phyloP scores from a whole-genome alignment of 176 grass and related monocot genomes.

The Calamus simplicifolius region DNA sequence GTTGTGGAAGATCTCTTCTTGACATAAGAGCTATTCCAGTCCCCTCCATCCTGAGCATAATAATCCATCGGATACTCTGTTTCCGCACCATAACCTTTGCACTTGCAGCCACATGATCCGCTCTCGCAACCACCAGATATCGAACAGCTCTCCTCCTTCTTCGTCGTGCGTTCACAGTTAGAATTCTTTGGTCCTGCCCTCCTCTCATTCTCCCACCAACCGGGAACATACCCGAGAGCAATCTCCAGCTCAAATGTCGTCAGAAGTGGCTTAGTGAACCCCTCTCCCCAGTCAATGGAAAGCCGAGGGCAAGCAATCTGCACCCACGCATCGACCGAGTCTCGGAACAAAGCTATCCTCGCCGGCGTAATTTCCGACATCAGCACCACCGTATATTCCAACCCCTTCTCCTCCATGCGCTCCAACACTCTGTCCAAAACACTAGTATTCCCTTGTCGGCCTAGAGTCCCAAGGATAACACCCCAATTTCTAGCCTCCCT shows the following conservation, averaged over 20 bases:
- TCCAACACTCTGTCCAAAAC: slow-evolving; percentile 70
- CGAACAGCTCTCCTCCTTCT: slow-evolving; percentile 22
- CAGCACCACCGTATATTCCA: slow-evolving; percentile 69
- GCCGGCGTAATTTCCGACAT: slow-evolving; percentile 86
- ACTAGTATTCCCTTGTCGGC: slow-evolving; percentile 66
- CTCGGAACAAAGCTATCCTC: slow-evolving; percentile 73
- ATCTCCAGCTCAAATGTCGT: slow-evolving; percentile 95
- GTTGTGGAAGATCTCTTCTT: slow-evolving; percentile 51
- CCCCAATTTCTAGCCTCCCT: slow-evolving; percentile 76
- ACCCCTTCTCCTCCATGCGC: slow-evolving; percentile 83
- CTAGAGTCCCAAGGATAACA: slow-evolving; percentile 64
- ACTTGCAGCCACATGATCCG: slow-evolving; percentile 18
- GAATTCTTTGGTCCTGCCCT: not conserved
- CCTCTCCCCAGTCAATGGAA: slow-evolving; percentile 92
- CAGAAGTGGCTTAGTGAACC: slow-evolving; percentile 75
- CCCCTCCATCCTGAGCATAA: slow-evolving; percentile 82
- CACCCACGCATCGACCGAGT: slow-evolving; percentile 80
- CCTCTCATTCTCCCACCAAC: slow-evolving; percentile 84
- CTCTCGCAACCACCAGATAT: slow-evolving; percentile 14
- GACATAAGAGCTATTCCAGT: slow-evolving; percentile 93
- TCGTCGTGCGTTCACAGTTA: not conserved
- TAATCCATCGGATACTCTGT: slow-evolving; percentile 90
- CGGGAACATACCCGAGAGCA: slow-evolving; percentile 61
- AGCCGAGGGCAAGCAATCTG: slow-evolving; percentile 88
- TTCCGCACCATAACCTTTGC: slow-evolving; percentile 26